Conservation (phyloP, 140 eudicot genomes). For the Stevia rebaudiana region DNA sequence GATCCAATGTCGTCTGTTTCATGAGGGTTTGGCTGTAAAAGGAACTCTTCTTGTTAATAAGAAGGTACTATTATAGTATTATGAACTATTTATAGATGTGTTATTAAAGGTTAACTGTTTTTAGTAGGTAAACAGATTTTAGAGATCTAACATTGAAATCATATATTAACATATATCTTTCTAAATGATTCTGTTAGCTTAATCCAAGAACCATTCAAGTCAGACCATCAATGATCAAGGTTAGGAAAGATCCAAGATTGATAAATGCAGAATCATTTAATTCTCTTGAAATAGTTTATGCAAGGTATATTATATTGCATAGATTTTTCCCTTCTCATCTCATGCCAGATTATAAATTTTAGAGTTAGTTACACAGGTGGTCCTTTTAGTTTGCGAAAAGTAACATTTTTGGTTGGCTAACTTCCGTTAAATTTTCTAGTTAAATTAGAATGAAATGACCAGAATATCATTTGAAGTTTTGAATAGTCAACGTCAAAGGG, state of each 20-base stretch:
- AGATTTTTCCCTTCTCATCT: too few species aligned
- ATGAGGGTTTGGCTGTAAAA: slow-evolving; percentile 66
- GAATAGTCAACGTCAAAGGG: too few species aligned
- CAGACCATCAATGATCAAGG: slow-evolving; percentile 84
- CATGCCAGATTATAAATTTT: too few species aligned
- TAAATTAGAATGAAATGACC: too few species aligned
- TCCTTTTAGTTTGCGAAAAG: too few species aligned
- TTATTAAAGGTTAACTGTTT: too few species aligned
- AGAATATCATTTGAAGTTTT: too few species aligned
- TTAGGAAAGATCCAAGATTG: slow-evolving; percentile 39
- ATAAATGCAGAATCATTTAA: slow-evolving; percentile 26
- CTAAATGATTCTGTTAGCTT: slow-evolving; percentile 36
- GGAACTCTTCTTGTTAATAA: slow-evolving; percentile 86
- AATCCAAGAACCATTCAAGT: slow-evolving; percentile 47
- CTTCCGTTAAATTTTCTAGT: too few species aligned
- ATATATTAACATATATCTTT: not conserved
- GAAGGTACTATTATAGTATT: slow-evolving; percentile 48
- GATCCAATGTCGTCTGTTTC: slow-evolving; percentile 72
- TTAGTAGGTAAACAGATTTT: too few species aligned
- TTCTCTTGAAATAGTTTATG: slow-evolving; percentile 56
- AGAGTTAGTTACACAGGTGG: too few species aligned
- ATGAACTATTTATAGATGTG: too few species aligned
- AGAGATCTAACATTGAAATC: not conserved
- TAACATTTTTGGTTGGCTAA: too few species aligned
- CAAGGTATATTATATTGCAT: slow-evolving; percentile 42